phyloP scores from a whole-genome alignment of 2,329 filamentous ascomycete genomes.

The Aureobasidium sp. region DNA sequence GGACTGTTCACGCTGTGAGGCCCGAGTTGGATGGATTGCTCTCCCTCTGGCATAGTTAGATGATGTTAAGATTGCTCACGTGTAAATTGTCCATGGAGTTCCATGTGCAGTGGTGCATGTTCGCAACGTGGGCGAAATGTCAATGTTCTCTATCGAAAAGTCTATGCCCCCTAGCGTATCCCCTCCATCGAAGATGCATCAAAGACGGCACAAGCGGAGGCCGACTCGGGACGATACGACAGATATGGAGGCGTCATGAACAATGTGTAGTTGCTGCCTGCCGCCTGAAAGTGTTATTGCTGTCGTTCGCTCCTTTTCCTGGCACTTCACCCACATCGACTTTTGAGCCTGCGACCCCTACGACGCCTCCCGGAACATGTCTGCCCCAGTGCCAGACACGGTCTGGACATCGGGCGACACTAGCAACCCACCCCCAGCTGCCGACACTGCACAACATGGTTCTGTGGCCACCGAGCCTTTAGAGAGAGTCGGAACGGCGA shows the following conservation, averaged over 20 bases:
- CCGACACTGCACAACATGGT: conserved; percentile 28
- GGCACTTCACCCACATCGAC: neutral
- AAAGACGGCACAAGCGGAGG: neutral
- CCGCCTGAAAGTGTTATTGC: neutral
- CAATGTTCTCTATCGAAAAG: neutral
- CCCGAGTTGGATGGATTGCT: too few species aligned
- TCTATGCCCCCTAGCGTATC: neutral
- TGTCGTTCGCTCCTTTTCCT: neutral
- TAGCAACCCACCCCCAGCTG: conserved; percentile 24
- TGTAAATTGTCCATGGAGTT: neutral
- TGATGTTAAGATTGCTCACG: neutral
- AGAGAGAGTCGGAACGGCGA: conserved; percentile 27
- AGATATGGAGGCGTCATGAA: conserved; percentile 12
- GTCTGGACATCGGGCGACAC: conserved; percentile 28
- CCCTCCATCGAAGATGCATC: neutral
- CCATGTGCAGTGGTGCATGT: neutral
- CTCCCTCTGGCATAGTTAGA: too few species aligned
- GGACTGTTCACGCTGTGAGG: too few species aligned
- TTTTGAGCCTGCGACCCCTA: neutral
- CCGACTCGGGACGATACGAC: conserved; percentile 3
- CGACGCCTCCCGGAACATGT: conserved; percentile 14
- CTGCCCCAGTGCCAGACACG: conserved; percentile 26
- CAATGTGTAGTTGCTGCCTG: neutral
- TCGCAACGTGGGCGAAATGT: neutral
- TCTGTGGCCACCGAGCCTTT: conserved; percentile 32